Conservation (phyloP, 2,329 filamentous ascomycete genomes). For the Penicillium brevicompactum region DNA sequence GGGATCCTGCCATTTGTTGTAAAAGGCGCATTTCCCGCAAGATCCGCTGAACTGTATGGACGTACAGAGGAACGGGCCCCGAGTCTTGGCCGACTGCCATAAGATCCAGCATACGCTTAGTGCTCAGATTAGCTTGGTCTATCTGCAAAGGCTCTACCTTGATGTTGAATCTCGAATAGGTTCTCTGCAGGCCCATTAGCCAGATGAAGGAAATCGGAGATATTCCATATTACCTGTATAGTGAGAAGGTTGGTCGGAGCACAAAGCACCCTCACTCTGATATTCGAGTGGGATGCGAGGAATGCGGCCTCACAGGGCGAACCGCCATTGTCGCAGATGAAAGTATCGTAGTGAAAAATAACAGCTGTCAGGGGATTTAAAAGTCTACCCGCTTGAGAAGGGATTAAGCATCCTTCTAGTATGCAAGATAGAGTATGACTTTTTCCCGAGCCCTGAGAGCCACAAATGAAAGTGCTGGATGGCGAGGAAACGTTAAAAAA, state of each 20-base stretch:
- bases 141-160: slow-evolving; percentile 55
- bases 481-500: slow-evolving; percentile 19
- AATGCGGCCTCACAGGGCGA: slow-evolving; percentile 63
- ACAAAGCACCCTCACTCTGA: slow-evolving; percentile 58
- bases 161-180: slow-evolving; percentile 51
- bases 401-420: slow-evolving; percentile 60
- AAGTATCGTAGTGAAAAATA: slow-evolving; percentile 67
- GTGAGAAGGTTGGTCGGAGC: slow-evolving; percentile 53
- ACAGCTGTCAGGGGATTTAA: slow-evolving; percentile 54
- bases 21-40: slow-evolving; percentile 53
- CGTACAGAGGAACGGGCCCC: slow-evolving; percentile 56
- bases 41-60: slow-evolving; percentile 58
- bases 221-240: slow-evolving; percentile 9
- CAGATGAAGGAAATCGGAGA: neutral
- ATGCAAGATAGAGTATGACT: slow-evolving; percentile 48
- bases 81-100: slow-evolving; percentile 56
- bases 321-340: slow-evolving; percentile 51
- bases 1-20: slow-evolving; percentile 40
- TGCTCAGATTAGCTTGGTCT: slow-evolving; percentile 57
- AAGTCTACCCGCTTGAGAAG: slow-evolving; percentile 42
- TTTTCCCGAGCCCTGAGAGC: slow-evolving; percentile 61
- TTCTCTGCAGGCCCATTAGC: slow-evolving; percentile 25
- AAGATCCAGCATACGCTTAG: slow-evolving; percentile 60
- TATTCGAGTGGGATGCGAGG: slow-evolving; percentile 47
- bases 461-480: slow-evolving; percentile 56